Percentiles rank a stretch among this genome's conserved stretches.
These are phyloP conservation scores for Prinsepia uniflora DNA, from an alignment of 306 rosid species.

Conservation along the genomic window DNA sequence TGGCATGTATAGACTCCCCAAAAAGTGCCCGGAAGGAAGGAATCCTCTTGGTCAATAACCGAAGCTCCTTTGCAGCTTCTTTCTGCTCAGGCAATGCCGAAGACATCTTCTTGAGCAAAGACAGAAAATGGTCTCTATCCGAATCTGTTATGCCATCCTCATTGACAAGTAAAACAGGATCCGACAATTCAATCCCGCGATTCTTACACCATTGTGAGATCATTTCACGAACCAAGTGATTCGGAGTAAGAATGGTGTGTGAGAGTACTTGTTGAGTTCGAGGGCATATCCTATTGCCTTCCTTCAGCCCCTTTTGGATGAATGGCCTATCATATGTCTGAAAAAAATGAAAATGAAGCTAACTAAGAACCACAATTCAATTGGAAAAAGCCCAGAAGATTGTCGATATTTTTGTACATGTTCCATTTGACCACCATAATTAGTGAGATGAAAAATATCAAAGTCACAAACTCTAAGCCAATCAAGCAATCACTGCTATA, in stretches of 20 bases:
- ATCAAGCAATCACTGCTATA: constrained; percentile 24
- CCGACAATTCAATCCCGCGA: constrained; percentile 59
- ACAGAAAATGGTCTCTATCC: constrained; percentile 49
- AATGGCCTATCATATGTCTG: constrained; percentile 84
- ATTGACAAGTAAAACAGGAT: constrained; percentile 32
- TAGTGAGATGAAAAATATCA: background rate
- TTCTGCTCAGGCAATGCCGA: constrained; percentile 56
- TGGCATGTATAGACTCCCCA: constrained; percentile 59
- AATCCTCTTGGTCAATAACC: constrained; percentile 69
- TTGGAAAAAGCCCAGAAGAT: background rate
- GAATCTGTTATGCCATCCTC: constrained; percentile 62
- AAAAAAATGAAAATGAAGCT: constrained; percentile 12
- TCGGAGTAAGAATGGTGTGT: constrained; percentile 73
- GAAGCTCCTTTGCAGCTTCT: constrained; percentile 79
- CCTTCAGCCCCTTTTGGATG: constrained; percentile 68
- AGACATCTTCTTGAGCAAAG: constrained; percentile 70
- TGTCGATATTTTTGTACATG: background rate
- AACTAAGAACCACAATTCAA: constrained; percentile 1
- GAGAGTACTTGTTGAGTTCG: constrained; percentile 73
- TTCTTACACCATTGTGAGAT: constrained; percentile 66
- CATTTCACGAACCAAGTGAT: constrained; percentile 65
- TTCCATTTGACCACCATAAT: background rate
- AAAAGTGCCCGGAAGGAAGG: constrained; percentile 78
- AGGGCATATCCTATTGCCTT: constrained; percentile 84
- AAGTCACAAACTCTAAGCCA: constrained; percentile 14